Evolutionary conservation across 2,329 filamentous ascomycete genomes (phyloP), one percentile per base, ranked within the genome.

Genomic region (Sporothrix pseudoabietina): DNA sequence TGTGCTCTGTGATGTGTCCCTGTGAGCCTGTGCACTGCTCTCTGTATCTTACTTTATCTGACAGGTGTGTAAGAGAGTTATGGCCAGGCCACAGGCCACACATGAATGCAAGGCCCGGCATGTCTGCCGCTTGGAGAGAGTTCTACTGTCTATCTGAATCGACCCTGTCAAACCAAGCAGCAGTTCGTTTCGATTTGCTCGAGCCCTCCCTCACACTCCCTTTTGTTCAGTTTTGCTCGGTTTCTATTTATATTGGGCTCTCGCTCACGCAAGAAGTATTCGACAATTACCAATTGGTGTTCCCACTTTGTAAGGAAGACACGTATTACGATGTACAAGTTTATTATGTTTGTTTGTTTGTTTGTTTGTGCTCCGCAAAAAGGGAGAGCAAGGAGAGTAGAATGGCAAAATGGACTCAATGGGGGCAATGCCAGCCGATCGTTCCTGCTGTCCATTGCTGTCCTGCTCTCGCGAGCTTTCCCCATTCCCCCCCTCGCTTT

Each of bases 381-480:
- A 65, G 61, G 61, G 61, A 65, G 59, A 12, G 10, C 59, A 22
- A 65, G n/a, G n/a, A 54, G 52, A 54, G 8, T 6, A 55, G 52
- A 55, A 55, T 49, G 26, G n/a, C 61, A 47, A 19, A 22, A 63
- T 66, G 4, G n/a, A 30, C 61, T 30, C 9, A 22, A 63, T 66
- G 4, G 10, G 19, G 61, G n/a, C 39, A 66, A 66, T 30, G n/a
- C 65, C 26, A 35, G 44, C 26, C 26, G 44, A 68, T 52, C 41
- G 39, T 49, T 54, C 49, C 39, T 26, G 22, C 22, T 55, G 52
- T 22, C n/a, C 9, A 26, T 55, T 30, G 2, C 14, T 52, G 22
- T 69, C 9, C n/a, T 35, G 30, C 30, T 54, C n/a, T 49, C 26
- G 26, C 7, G 44, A 71, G 71, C 71, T 66, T 72, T 66, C 71